Conservation (phyloP, 2,329 filamentous ascomycete genomes). For the Lecanicillium sp. region DNA sequence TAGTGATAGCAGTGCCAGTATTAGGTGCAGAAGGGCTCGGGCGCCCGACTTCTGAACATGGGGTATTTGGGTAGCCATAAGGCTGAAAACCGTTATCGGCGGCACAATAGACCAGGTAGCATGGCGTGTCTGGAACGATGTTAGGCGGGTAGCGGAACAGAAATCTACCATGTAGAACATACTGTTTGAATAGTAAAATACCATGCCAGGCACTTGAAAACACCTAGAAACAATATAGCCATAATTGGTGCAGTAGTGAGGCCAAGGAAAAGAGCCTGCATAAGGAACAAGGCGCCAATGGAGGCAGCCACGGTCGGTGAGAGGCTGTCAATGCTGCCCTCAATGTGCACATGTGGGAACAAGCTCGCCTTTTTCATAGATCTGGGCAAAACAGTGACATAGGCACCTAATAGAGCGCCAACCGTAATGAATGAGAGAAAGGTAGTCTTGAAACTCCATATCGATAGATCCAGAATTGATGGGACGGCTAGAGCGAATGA, state of each 20-base stretch:
- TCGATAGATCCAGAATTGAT: constrained; percentile 15
- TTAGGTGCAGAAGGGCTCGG: constrained; percentile 17
- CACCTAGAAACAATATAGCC: background rate
- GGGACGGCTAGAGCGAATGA: constrained; percentile 4
- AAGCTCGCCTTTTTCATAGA: background rate
- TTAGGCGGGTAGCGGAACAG: background rate
- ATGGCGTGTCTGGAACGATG: constrained; percentile 17
- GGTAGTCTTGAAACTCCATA: constrained; percentile 16
- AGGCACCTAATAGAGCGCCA: constrained; percentile 20
- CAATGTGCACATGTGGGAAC: constrained; percentile 16
- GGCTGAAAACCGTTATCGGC: constrained; percentile 4
- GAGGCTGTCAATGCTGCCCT: constrained; percentile 15
- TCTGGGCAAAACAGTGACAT: constrained; percentile 14
- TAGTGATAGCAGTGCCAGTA: constrained; percentile 22
- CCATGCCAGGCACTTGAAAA: constrained; percentile 26
- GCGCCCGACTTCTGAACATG: constrained; percentile 2
- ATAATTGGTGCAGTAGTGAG: background rate
- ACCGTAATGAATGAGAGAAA: constrained; percentile 20
- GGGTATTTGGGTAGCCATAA: constrained; percentile 6
- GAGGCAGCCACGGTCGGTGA: constrained; percentile 14
- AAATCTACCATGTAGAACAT: no score
- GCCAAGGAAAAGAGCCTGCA: constrained; percentile 16
- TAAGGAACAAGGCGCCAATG: constrained; percentile 13
- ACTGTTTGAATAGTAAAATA: constrained; percentile 25
- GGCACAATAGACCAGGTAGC: constrained; percentile 5